A percentile compares a stretch with the other conserved stretches of the same genome.
Evolutionary conservation across 495 filamentous ascomycete species (phyloP).

Genomic region (Parmelia sp.): DNA sequence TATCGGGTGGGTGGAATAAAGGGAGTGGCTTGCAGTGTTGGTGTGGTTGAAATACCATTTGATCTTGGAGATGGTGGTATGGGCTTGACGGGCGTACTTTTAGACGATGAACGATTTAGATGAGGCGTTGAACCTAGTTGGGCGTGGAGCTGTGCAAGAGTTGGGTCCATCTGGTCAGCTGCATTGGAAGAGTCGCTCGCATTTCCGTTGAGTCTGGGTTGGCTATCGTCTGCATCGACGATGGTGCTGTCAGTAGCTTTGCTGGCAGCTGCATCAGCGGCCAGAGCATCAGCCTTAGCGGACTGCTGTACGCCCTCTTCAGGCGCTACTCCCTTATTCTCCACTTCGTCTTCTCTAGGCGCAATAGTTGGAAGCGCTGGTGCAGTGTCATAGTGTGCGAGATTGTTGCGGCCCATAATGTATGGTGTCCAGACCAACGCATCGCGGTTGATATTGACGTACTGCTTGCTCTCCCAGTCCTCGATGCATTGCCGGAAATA

Average conservation of each 20-base stretch:
- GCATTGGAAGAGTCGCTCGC: constrained; percentile 19
- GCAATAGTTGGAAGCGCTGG: constrained; percentile 82
- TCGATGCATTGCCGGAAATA: constrained; percentile 80
- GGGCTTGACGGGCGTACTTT: constrained; percentile 10
- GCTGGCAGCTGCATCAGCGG: constrained; percentile 19
- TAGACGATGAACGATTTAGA: constrained; percentile 8
- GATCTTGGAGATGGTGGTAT: constrained; percentile 3
- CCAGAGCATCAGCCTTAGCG: constrained; percentile 22
- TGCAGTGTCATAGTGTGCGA: constrained; percentile 76
- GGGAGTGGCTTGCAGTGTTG: neutral
- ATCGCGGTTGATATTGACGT: constrained; percentile 75
- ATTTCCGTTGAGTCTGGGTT: constrained; percentile 30
- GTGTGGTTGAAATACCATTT: constrained; percentile 12
- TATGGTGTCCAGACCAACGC: constrained; percentile 94
- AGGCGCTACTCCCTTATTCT: constrained; percentile 50
- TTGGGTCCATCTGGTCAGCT: constrained; percentile 19
- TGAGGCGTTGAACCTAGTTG: constrained; percentile 15
- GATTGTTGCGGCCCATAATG: constrained; percentile 82
- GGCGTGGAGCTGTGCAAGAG: constrained; percentile 15
- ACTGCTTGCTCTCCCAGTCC: constrained; percentile 79
- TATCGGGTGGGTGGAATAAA: constrained; percentile 28
- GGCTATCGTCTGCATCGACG: constrained; percentile 24
- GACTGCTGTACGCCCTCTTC: constrained; percentile 38
- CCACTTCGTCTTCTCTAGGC: constrained; percentile 62
- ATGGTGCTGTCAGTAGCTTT: constrained; percentile 22